Evolutionary conservation across 495 filamentous ascomycete species (phyloP).

Genomic region (Hypoxylon fuscum): DNA sequence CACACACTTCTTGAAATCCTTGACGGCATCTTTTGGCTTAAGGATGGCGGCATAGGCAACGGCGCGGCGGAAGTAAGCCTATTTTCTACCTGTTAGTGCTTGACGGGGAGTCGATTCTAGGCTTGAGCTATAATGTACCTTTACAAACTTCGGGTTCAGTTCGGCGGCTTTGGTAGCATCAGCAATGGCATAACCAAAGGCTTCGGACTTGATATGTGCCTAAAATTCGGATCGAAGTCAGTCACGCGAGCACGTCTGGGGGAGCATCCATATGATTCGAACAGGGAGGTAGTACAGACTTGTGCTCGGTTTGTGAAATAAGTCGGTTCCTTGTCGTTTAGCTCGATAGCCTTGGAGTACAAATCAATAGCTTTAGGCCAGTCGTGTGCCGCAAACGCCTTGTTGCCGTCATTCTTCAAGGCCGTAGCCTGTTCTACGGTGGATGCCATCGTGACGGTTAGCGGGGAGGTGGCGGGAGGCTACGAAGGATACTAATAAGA

Average conservation of each 20-base stretch:
- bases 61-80: conserved; percentile 96
- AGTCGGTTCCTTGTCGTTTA: conserved; percentile 82
- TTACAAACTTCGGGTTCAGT: conserved; percentile 84
- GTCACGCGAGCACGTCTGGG: conserved; percentile 55
- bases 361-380: conserved; percentile 86
- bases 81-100: conserved; percentile 22
- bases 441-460: conserved; percentile 32
- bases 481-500: not conserved
- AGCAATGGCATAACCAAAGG: conserved; percentile 89
- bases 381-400: conserved; percentile 86
- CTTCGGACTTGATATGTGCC: conserved; percentile 94
- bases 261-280: not conserved
- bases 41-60: conserved; percentile 90
- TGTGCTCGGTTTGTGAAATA: conserved; percentile 96
- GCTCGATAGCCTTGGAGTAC: conserved; percentile 90
- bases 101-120: not conserved
- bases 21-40: conserved; percentile 83
- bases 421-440: conserved; percentile 72
- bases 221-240: conserved; percentile 51
- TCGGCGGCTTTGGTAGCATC: conserved; percentile 96
- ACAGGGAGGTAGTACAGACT: conserved; percentile 62
- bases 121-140: conserved; percentile 60
- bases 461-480: conserved; percentile 5
- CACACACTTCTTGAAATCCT: conserved; percentile 91
- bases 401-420: conserved; percentile 93